Percentiles rank a stretch among this genome's conserved stretches.
Evolutionary conservation across 2,329 filamentous ascomycete species (phyloP).

Genomic region (Colletotrichum camelliae): DNA sequence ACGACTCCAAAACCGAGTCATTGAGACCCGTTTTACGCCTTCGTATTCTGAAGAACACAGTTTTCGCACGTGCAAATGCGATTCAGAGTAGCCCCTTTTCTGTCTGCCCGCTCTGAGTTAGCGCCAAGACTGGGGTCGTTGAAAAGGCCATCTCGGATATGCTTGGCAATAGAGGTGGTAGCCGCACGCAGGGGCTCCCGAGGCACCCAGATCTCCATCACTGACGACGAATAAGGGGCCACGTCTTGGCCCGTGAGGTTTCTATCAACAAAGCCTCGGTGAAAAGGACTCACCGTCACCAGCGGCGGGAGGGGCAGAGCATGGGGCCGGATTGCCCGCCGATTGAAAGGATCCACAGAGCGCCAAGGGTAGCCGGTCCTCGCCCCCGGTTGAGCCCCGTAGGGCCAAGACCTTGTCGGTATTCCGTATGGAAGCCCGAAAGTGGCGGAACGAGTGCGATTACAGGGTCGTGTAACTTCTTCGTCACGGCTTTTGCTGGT

Average conservation of each 20-base stretch:
- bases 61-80: background rate
- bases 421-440: background rate
- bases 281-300: background rate
- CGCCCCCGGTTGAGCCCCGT: background rate
- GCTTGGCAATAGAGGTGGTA: background rate
- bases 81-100: background rate
- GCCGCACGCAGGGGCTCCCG: background rate
- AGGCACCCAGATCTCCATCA: background rate
- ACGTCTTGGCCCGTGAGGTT: background rate
- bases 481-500: background rate
- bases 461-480: background rate
- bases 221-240: background rate
- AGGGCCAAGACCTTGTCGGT: slow-evolving; percentile 3
- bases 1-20: background rate
- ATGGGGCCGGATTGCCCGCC: background rate
- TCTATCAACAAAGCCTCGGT: background rate
- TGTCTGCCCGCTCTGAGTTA: background rate
- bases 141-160: background rate
- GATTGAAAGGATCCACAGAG: background rate
- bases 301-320: background rate
- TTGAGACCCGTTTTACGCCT: background rate
- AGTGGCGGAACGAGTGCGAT: background rate
- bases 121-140: background rate
- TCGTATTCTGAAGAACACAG: background rate
- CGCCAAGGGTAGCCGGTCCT: background rate